Evolutionary conservation across 2,329 filamentous ascomycete species (phyloP), one percentile per base, ranked within the genome.

Genomic region (Cladosporium sp.): DNA sequence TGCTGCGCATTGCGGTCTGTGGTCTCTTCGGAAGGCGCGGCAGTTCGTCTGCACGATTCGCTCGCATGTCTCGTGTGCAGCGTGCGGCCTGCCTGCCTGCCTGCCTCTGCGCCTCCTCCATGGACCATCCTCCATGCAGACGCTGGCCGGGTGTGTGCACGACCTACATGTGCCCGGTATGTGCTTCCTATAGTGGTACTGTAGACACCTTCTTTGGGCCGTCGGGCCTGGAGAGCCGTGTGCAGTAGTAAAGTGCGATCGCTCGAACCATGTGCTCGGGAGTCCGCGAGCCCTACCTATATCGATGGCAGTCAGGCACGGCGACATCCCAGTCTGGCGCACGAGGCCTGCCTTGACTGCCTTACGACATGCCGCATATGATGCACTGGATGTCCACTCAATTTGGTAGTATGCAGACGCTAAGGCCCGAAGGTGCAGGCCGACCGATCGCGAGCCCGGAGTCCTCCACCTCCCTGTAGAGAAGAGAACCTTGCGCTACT

Each of bases 201-300:
- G 6, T 43, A 16, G 6, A 43, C 36, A 5, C 18, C 36, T 18
- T n/a, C 36, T 21, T 46, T 46, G 39, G n/a, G 39, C 39, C 39
- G 39, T 11, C 54, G 54, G 54, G 28, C 54, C 54, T 57, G 30
- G 30, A 57, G 30, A 23, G 54, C 54, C 54, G 54, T 36, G 39
- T 34, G 51, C 25, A n/a, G 28, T 32, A 26, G 18, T 56, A 21
- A 10, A 32, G 28, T 26, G 30, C 30, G 54, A 57, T 57, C 54
- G 54, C 54, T 34, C 53, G 54, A 57, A 57, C 54, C 54, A 57
- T 21, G n/a, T 32, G 32, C 54, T 26, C 54, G 54, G 54, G 30
- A 57, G 30, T 28, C 26, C 21, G 18, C 21, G 32, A 32, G 28
- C 30, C 54, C 54, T 18, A 32, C 30, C 51, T 32, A 54, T 54